Conservation (phyloP, 2,329 filamentous ascomycete genomes). For the Ophiostoma perfectum region DNA sequence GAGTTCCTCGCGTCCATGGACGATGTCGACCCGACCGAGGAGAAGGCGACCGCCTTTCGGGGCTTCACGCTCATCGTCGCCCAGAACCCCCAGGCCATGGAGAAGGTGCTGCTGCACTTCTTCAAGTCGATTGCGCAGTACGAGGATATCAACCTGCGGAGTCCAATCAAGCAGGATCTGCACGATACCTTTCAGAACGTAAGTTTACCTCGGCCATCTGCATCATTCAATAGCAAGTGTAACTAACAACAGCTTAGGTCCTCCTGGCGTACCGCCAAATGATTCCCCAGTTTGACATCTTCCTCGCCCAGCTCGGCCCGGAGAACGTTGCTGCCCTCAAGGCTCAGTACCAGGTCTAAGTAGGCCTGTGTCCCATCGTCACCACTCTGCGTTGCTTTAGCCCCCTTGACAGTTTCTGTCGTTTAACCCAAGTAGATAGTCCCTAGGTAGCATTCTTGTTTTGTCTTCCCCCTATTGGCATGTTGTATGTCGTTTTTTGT, state of each 20-base stretch:
- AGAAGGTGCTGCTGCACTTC: slow-evolving; percentile 74
- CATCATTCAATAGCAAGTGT: not conserved
- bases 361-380: not conserved
- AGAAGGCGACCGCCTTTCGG: slow-evolving; percentile 89
- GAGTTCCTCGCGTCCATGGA: slow-evolving; percentile 77
- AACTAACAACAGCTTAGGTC: slow-evolving; percentile 35
- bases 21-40: slow-evolving; percentile 80
- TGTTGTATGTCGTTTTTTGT: slow-evolving; percentile 12
- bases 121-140: slow-evolving; percentile 80
- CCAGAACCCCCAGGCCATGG: slow-evolving; percentile 86
- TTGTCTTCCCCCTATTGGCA: slow-evolving; percentile 6
- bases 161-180: slow-evolving; percentile 58
- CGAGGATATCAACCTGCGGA: slow-evolving; percentile 56
- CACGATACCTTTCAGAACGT: slow-evolving; percentile 73
- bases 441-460: slow-evolving; percentile 29
- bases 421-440: not conserved
- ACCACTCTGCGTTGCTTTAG: not conserved
- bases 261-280: slow-evolving; percentile 53
- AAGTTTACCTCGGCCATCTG: slow-evolving; percentile 32
- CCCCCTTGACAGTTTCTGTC: not conserved
- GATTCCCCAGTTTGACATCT: slow-evolving; percentile 54
- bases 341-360: slow-evolving; percentile 38
- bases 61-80: slow-evolving; percentile 83
- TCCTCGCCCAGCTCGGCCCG: slow-evolving; percentile 46
- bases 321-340: slow-evolving; percentile 48